Evolutionary conservation across 345 rosid genomes (phyloP).

Genomic region (Gossypium ekmanianum): DNA sequence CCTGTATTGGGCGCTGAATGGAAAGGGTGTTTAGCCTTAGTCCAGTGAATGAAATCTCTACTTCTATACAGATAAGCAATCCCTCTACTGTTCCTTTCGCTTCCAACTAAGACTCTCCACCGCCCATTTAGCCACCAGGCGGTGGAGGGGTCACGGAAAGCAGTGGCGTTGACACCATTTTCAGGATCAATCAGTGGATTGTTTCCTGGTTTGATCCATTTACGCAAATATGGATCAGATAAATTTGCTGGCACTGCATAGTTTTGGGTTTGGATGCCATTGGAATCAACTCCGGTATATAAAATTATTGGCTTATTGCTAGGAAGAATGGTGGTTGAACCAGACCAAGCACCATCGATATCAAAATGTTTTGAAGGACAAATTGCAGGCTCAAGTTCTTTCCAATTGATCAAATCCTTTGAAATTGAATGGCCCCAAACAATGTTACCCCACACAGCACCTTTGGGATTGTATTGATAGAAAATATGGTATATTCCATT

Average conservation of each 20-base stretch:
- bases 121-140: slow-evolving; percentile 61
- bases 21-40: slow-evolving; percentile 58
- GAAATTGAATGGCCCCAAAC: slow-evolving; percentile 97
- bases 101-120: slow-evolving; percentile 61
- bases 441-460: slow-evolving; percentile 86
- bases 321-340: slow-evolving; percentile 70
- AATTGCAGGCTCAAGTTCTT: slow-evolving; percentile 61
- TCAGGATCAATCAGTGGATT: slow-evolving; percentile 58
- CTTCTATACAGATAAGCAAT: slow-evolving; percentile 60
- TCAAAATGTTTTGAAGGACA: slow-evolving; percentile 68
- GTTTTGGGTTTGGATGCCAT: slow-evolving; percentile 54
- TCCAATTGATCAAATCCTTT: slow-evolving; percentile 75
- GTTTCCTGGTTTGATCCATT: slow-evolving; percentile 76
- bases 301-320: slow-evolving; percentile 55
- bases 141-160: slow-evolving; percentile 60
- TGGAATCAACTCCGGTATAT: slow-evolving; percentile 62
- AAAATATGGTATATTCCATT: slow-evolving; percentile 79
- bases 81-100: slow-evolving; percentile 49
- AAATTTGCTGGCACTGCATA: slow-evolving; percentile 61
- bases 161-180: slow-evolving; percentile 26
- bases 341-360: slow-evolving; percentile 81
- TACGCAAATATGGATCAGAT: slow-evolving; percentile 68
- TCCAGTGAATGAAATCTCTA: slow-evolving; percentile 60
- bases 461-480: slow-evolving; percentile 84
- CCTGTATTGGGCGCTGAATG: slow-evolving; percentile 48